Conservation (phyloP, 2,329 filamentous ascomycete genomes). For the Xylariaceae sp. region DNA sequence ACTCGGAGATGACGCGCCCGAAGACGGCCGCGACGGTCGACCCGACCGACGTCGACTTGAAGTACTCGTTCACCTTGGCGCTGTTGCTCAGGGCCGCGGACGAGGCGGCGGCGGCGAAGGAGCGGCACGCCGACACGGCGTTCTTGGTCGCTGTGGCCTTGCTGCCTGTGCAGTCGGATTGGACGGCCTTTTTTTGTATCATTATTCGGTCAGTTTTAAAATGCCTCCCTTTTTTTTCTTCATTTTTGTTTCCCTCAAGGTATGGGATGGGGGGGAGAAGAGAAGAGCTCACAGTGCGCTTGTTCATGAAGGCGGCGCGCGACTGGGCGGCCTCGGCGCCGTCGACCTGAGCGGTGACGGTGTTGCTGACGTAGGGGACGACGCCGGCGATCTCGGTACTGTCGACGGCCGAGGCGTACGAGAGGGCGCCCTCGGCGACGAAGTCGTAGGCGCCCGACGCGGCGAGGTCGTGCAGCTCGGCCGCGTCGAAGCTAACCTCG, state of each 20-base stretch:
- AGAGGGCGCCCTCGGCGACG: slow-evolving; percentile 50
- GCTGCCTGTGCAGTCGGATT: slow-evolving; percentile 49
- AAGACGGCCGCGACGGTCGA: slow-evolving; percentile 40
- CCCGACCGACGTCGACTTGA: slow-evolving; percentile 41
- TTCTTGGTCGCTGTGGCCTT: slow-evolving; percentile 39
- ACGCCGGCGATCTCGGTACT: slow-evolving; percentile 49
- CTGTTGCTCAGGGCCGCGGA: slow-evolving; percentile 55
- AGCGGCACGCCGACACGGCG: slow-evolving; percentile 50
- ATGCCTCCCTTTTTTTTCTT: too few species aligned
- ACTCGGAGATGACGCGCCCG: slow-evolving; percentile 46
- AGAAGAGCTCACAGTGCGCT: slow-evolving; percentile 38
- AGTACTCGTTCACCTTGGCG: slow-evolving; percentile 59
- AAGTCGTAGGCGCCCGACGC: slow-evolving; percentile 51
- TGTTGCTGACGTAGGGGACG: slow-evolving; percentile 54
- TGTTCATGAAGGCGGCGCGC: slow-evolving; percentile 41
- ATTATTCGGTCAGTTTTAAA: too few species aligned
- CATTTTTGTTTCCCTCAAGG: too few species aligned
- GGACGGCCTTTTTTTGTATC: too few species aligned
- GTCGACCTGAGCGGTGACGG: slow-evolving; percentile 51
- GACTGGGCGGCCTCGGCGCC: slow-evolving; percentile 47
- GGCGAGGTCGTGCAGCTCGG: slow-evolving; percentile 48
- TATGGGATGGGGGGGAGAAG: not conserved
- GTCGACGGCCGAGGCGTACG: slow-evolving; percentile 46
- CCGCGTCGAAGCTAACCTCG: slow-evolving; percentile 49
- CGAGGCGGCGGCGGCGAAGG: slow-evolving; percentile 44